Conservation (phyloP, 2,329 filamentous ascomycete species). For the Colletotrichum plurivorum region DNA sequence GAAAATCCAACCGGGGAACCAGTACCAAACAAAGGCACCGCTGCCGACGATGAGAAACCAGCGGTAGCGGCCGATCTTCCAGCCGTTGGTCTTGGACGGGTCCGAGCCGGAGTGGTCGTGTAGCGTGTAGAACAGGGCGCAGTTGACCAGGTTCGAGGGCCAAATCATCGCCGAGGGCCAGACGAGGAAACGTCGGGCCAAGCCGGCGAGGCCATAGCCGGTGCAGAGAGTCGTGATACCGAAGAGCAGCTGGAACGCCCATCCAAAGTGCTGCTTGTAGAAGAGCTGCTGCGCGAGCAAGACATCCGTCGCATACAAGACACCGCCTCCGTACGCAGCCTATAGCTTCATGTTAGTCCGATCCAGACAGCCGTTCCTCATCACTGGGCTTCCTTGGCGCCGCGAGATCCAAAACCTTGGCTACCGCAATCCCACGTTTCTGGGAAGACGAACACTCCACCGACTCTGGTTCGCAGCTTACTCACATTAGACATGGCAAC, state of each 20-base stretch:
- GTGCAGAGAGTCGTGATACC: constrained; percentile 74
- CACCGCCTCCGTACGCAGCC: constrained; percentile 71
- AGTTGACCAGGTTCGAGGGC: constrained; percentile 73
- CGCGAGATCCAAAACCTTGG: constrained; percentile 10
- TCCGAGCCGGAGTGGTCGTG: constrained; percentile 72
- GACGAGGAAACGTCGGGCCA: constrained; percentile 71
- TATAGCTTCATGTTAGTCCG: constrained; percentile 45
- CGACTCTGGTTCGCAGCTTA: constrained; percentile 19
- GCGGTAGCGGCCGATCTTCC: constrained; percentile 70
- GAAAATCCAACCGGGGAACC: constrained; percentile 74
- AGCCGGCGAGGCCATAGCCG: constrained; percentile 74
- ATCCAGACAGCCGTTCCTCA: constrained; percentile 1
- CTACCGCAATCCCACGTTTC: constrained; percentile 1
- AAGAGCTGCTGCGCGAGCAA: constrained; percentile 60
- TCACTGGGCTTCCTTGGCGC: neutral
- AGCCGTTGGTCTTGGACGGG: constrained; percentile 67
- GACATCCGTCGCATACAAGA: constrained; percentile 62
- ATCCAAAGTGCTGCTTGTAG: constrained; percentile 67
- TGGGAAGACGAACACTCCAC: constrained; percentile 1
- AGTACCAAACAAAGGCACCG: constrained; percentile 70
- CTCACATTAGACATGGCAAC: constrained; percentile 76
- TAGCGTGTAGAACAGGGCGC: constrained; percentile 74
- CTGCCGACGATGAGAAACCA: constrained; percentile 69
- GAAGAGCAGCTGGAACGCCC: constrained; percentile 72
- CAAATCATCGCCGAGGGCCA: constrained; percentile 76